phyloP scores from a whole-genome alignment of 768 basidiomycete species.

The Russula virescens region DNA sequence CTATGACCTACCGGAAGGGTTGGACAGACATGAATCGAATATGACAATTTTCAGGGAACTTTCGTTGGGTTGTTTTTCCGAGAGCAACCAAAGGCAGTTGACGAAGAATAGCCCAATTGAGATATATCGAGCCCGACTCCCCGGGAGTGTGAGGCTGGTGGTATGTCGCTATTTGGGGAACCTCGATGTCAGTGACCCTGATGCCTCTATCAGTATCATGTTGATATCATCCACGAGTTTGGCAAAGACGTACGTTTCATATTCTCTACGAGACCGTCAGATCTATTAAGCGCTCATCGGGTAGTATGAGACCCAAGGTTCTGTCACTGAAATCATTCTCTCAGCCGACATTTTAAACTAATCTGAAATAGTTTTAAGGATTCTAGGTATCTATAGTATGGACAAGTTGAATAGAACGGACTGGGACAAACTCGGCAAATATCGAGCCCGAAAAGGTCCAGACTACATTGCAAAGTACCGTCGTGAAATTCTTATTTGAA shows the following conservation, averaged over 20 bases:
- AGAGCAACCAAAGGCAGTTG: conserved; percentile 15
- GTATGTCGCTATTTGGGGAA: not conserved
- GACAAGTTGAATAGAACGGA: conserved; percentile 11
- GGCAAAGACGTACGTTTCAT: conserved; percentile 12
- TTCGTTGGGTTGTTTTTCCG: conserved; percentile 16
- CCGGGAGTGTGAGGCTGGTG: conserved; percentile 14
- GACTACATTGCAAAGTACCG: conserved; percentile 5
- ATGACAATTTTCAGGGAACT: conserved; percentile 10
- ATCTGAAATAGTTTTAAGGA: not conserved
- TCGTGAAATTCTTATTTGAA: not conserved
- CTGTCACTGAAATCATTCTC: not conserved
- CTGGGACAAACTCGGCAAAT: conserved; percentile 10
- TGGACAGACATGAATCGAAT: not conserved
- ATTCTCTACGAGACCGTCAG: not conserved
- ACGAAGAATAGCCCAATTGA: conserved; percentile 17
- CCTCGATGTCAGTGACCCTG: not conserved
- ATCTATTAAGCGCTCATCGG: not conserved
- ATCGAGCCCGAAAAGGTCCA: not conserved
- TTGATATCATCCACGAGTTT: conserved; percentile 16
- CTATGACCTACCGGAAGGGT: not conserved
- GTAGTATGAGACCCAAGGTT: conserved; percentile 18
- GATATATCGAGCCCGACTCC: conserved; percentile 19
- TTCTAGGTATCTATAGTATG: conserved; percentile 12
- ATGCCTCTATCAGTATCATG: conserved; percentile 16
- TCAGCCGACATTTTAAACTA: not conserved